Percentiles rank a stretch among this genome's conserved stretches.
These are phyloP conservation scores for Friedmanniomyces endolithicus DNA, from an alignment of 495 filamentous ascomycete genomes.

Conservation along the genomic window DNA sequence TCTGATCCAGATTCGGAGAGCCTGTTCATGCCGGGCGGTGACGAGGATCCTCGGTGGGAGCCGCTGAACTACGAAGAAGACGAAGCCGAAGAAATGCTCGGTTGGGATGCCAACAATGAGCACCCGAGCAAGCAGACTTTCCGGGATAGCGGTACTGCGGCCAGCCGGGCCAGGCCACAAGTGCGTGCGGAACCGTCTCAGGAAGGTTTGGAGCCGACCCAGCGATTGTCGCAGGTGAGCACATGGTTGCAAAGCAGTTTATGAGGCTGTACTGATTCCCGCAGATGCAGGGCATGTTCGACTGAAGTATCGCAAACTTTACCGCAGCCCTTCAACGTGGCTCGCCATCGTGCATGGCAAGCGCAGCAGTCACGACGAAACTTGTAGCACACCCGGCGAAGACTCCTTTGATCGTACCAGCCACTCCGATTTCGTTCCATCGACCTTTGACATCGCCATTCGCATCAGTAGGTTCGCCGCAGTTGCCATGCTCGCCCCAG, in stretches of 20 bases:
- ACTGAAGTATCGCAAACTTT: conserved; percentile 11
- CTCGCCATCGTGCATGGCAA: neutral
- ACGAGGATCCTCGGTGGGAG: conserved; percentile 70
- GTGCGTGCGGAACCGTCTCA: conserved; percentile 8
- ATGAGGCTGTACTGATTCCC: conserved; percentile 3
- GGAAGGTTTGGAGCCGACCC: conserved; percentile 50
- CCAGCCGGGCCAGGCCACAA: conserved; percentile 1
- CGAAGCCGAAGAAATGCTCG: conserved; percentile 54
- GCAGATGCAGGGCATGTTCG: conserved; percentile 46
- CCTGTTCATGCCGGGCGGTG: conserved; percentile 61
- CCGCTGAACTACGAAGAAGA: conserved; percentile 51
- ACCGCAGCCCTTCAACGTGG: conserved; percentile 32
- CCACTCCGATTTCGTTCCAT: conserved; percentile 36
- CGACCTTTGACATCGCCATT: conserved; percentile 52
- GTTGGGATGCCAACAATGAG: conserved; percentile 65
- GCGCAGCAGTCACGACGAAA: conserved; percentile 48
- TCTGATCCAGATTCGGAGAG: conserved; percentile 60
- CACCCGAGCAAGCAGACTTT: conserved; percentile 30
- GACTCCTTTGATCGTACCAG: conserved; percentile 36
- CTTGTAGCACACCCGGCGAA: conserved; percentile 84
- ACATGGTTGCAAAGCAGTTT: neutral
- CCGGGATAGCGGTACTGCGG: conserved; percentile 26
- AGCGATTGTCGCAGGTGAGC: conserved; percentile 47
- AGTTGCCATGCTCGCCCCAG: conserved; percentile 97
- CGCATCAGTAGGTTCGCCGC: conserved; percentile 51